These are phyloP conservation scores for Neonectria hederae DNA, from an alignment of 2,329 filamentous ascomycete genomes.

Conservation along the genomic window DNA sequence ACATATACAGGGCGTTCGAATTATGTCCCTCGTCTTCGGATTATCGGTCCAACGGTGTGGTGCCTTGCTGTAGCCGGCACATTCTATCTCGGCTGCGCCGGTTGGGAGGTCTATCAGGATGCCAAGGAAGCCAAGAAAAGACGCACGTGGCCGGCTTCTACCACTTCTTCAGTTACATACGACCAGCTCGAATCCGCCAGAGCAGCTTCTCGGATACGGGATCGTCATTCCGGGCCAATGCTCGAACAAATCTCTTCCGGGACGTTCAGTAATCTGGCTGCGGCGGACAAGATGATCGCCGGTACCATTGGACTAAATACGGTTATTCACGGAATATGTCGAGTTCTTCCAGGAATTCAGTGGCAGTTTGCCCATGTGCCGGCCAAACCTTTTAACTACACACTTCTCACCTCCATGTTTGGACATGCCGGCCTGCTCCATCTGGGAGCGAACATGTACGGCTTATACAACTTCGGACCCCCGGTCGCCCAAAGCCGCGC, in stretches of 20 bases:
- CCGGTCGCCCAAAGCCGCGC: background rate
- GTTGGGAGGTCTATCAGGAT: slow-evolving; percentile 10
- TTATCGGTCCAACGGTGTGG: slow-evolving; percentile 3
- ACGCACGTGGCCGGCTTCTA: background rate
- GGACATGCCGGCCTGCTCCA: slow-evolving; percentile 3
- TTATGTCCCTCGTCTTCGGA: background rate
- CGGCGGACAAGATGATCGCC: slow-evolving; percentile 3
- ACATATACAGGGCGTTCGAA: background rate
- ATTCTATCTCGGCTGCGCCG: slow-evolving; percentile 8
- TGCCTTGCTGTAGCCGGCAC: slow-evolving; percentile 4
- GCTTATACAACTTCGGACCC: slow-evolving; percentile 3
- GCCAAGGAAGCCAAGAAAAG: background rate
- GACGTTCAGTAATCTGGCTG: background rate
- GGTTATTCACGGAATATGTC: background rate
- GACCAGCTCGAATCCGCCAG: background rate
- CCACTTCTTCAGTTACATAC: background rate
- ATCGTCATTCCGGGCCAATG: background rate
- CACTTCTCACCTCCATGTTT: background rate
- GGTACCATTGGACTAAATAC: slow-evolving; percentile 7
- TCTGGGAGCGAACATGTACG: slow-evolving; percentile 14
- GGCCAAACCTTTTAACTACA: background rate
- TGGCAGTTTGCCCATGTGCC: background rate
- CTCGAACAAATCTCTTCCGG: background rate
- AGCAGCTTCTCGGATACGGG: background rate
- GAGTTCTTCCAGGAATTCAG: background rate